Evolutionary conservation across 2,329 filamentous ascomycete species (phyloP).

Genomic region (Lithohypha guttulata): DNA sequence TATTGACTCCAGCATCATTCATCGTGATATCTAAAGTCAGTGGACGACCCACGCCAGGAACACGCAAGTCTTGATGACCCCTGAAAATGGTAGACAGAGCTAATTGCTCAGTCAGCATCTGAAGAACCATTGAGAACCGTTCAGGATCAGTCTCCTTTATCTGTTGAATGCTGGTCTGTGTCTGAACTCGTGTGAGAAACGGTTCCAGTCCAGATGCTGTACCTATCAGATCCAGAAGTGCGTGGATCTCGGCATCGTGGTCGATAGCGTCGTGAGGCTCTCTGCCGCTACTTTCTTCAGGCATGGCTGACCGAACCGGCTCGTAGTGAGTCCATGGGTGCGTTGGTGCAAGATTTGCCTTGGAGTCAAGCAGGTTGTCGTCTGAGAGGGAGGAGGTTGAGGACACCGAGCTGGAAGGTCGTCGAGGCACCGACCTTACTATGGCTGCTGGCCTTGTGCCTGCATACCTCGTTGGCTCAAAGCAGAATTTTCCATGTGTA

Average conservation of each 20-base stretch:
- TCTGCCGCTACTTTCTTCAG: neutral
- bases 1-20: neutral
- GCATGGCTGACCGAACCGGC: neutral
- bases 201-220: constrained; percentile 4
- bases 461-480: constrained; percentile 15
- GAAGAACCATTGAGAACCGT: constrained; percentile 11
- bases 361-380: constrained; percentile 17
- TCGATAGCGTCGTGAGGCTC: neutral
- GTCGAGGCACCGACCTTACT: constrained; percentile 6
- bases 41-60: constrained; percentile 16
- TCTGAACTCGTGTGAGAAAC: neutral
- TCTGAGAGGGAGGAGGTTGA: neutral
- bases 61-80: constrained; percentile 23
- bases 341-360: constrained; percentile 18
- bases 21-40: constrained; percentile 17
- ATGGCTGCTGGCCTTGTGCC: no score
- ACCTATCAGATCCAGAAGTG: neutral
- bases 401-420: constrained; percentile 3
- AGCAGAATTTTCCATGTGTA: constrained; percentile 36
- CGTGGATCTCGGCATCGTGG: neutral
- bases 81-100: constrained; percentile 35
- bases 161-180: constrained; percentile 6
- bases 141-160: neutral
- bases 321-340: constrained; percentile 2
- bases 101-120: constrained; percentile 23